Base-by-base conservation (phyloP, 768 basidiomycete genomes). In the Lyophyllum atratum region DNA sequence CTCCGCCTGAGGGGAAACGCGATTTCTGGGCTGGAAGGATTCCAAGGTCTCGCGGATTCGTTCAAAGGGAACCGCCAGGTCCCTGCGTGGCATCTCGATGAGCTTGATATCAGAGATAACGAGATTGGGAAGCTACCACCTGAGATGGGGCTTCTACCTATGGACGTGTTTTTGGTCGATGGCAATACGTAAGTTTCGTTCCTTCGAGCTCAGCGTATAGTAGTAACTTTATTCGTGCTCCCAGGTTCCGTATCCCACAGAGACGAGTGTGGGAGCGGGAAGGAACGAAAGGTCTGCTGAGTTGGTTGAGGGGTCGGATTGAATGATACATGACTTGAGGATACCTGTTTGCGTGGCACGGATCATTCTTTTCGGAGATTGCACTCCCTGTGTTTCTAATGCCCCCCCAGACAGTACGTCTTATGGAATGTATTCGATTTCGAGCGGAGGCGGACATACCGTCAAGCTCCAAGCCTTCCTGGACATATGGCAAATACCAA, bases 261-360 rank as follows among this genome's bases (percentile, higher is more conserved):
- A 77, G 92, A 59, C 78, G 87, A 21, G 86, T 94, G 10, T 94
- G 92, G 92, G 92, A 93, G 68, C 77, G 90, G 45, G 92, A 93
- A 65, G 92, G 91, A 1, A 92, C 90, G 19, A 92, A 89, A 63
- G 91, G 92, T 2, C 64, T 93, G 52, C 64, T 92, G 74, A 86
- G 81, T 56, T 93, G 91, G 91, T 68, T 93, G 64, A 79, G 87
- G 51, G 89, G 87, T 17, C 79, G 91, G 59, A 80, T 92, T 45
- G 89, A 90, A 60, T 85, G 58, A 51, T 44, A 40, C 28, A 26
- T 9, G 3, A 17, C 7, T 25, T 11, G 29, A 19, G 11, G 25
- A 24, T 17, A 39, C 49, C n/a, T 50, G 10, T 24, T 39, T 52
- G 44, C 46, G 21, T 46, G 5, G 29, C 6, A 11, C 29, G 29